Conservation (phyloP, 441 rosid species). For the Adansonia gregorii region DNA sequence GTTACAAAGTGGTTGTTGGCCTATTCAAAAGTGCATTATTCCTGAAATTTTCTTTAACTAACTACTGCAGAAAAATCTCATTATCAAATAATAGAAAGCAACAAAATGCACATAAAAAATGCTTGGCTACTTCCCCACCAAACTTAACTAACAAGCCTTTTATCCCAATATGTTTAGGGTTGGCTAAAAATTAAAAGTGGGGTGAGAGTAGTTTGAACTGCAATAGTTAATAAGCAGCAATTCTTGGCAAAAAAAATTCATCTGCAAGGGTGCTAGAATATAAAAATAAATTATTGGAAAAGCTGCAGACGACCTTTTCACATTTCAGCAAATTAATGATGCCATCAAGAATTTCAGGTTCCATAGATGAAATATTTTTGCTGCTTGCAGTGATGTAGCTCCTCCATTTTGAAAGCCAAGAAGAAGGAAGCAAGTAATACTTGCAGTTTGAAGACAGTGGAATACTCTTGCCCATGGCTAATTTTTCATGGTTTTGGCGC, state of each 20-base stretch:
- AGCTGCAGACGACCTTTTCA: conserved; percentile 62
- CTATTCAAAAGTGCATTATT: conserved; percentile 16
- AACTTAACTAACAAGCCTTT: conserved; percentile 2
- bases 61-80: conserved; percentile 18
- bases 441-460: conserved; percentile 56
- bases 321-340: conserved; percentile 73
- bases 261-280: conserved; percentile 24
- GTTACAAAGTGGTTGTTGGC: conserved; percentile 10
- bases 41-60: conserved; percentile 1
- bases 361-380: conserved; percentile 60
- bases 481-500: conserved; percentile 88
- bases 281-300: conserved; percentile 17
- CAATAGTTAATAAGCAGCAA: conserved; percentile 3
- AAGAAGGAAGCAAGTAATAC: conserved; percentile 82
- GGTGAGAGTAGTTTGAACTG: neutral
- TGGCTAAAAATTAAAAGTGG: neutral
- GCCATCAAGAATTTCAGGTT: conserved; percentile 74
- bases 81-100: neutral
- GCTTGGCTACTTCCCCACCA: conserved; percentile 18
- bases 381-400: conserved; percentile 73
- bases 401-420: conserved; percentile 90
- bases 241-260: neutral
- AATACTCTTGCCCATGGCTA: conserved; percentile 69
- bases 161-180: neutral
- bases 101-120: neutral